Base-by-base conservation (phyloP, 208 protist species). In the Trypanosoma grayi region DNA sequence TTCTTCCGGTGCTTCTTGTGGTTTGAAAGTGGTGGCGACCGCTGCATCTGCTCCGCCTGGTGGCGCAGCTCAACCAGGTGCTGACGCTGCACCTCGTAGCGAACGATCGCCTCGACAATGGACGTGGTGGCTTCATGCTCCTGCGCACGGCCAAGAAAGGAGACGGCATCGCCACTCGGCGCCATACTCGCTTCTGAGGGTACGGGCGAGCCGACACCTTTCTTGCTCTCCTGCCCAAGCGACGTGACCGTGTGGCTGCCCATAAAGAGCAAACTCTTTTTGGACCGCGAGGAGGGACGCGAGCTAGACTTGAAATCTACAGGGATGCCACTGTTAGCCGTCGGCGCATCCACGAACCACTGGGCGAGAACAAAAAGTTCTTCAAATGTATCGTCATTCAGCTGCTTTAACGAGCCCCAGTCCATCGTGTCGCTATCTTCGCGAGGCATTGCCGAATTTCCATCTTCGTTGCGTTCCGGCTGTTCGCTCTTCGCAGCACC, bases 271-370 rank as follows among this genome's bases (percentile, higher is more conserved):
- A 20, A 18, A 13, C 22, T 13, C 37, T 51, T 43, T 28, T 55
- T 70, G 28, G 30, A 37, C 24, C 37, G 40, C 0, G 51, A 16
- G 18, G 44, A 31, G 0, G 65, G 73, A 18, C 75, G 39, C 18
- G 67, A 58, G 0, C 60, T 45, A 14, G 24, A 11, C 39, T 60
- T 47, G n/a, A 30, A 0, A 16, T 85, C 73, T 0, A 79, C 27
- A 22, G 82, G 83, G 24, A 93, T 78, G 10, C 48, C 46, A n/a
- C 66, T 70, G 69, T 95, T 92, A 2, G 80, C 84, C 2, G 78
- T 89, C 34, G 89, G 74, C 25, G 66, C 72, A 63, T 95, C 89
- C 14, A 81, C 69, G 46, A 95, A 93, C 86, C 89, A 95, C 28
- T 75, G 71, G 18, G 48, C 73, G 28, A 95, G 60, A 16, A 79